Evolutionary conservation across 306 rosid species (phyloP), one percentile per base, ranked within the genome.

Genomic region (Cucurbita argyrosperma): DNA sequence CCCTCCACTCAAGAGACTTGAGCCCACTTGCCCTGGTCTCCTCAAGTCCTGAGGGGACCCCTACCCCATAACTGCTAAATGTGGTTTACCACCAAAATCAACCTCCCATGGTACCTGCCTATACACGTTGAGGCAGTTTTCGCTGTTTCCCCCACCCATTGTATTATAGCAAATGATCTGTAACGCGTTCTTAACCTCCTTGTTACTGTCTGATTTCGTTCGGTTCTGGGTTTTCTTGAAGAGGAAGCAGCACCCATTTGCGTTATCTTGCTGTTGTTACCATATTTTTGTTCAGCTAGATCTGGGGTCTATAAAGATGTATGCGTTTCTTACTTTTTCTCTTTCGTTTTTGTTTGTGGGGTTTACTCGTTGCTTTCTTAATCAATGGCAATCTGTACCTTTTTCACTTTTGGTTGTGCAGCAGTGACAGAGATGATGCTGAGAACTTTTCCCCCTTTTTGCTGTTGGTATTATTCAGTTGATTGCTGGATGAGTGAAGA

Each of bases 261-360:
- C 75, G 47, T 84, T 14, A 53, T 74, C 77, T 35, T 60, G 74
- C 39, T 71, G 71, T 79, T 83, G 72, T 82, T 78, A 83, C 78
- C 76, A 26, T 59, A 56, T 75, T 85, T 79, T 47, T 77, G 77
- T 74, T 60, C 61, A 60, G 56, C 70, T 81, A 84, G 96, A 88
- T 90, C 98, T 85, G 86, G 78, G 80, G 35, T 70, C 85, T 87
- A 87, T 82, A 87, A 88, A 88, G 90, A 92, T 82, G 96, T 87
- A 82, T 80, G 81, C 83, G 88, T 85, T 83, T 74, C 37, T 46
- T 13, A 5, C 14, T 76, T 43, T 47, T 30, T 64, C 71, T 80
- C 71, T 82, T 51, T 60, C 45, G 50, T 63, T 79, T 76, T 80
- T 87, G 73, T 63, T 47, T 71, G 80, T 66, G 74, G 43, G 83